These are phyloP conservation scores for Phytophthora quininea DNA, from an alignment of 352 stramenopile species.

Conservation along the genomic window DNA sequence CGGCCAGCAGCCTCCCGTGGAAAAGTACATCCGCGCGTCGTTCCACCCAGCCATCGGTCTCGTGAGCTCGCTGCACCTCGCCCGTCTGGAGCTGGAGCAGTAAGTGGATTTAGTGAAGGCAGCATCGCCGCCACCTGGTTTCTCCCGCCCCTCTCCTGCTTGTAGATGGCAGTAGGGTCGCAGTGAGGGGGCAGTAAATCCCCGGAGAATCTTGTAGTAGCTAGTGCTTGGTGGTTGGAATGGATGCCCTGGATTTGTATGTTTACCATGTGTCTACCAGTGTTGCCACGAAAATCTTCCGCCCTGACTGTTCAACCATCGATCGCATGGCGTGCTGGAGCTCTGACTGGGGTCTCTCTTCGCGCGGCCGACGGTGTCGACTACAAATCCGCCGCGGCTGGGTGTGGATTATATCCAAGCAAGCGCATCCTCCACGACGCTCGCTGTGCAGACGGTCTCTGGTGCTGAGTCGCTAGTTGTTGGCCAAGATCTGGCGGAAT, in stretches of 20 bases:
- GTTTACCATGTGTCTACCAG: neutral
- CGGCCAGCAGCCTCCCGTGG: conserved; percentile 70
- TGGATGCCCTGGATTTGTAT: conserved; percentile 31
- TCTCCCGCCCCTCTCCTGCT: conserved; percentile 4
- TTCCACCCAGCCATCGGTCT: conserved; percentile 86
- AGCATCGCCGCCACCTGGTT: neutral
- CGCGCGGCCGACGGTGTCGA: neutral
- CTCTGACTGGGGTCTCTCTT: conserved; percentile 50
- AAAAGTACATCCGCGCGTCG: conserved; percentile 82
- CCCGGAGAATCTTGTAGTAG: conserved; percentile 25
- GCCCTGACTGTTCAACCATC: neutral
- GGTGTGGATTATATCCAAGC: conserved; percentile 68
- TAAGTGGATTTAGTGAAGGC: conserved; percentile 24
- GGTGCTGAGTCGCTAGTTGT: conserved; percentile 28
- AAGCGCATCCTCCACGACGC: conserved; percentile 41
- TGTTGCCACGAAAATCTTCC: too few species aligned
- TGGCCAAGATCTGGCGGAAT: neutral
- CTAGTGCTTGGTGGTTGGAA: conserved; percentile 19
- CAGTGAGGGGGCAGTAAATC: conserved; percentile 6
- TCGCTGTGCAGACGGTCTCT: conserved; percentile 17
- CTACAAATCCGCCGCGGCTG: conserved; percentile 30
- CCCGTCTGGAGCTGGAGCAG: conserved; percentile 58
- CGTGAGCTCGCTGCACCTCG: conserved; percentile 83
- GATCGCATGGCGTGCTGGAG: conserved; percentile 17
- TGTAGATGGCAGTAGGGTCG: conserved; percentile 36